These are phyloP conservation scores for Bruguiera parviflora DNA, from an alignment of 345 rosid genomes.

Conservation along the genomic window DNA sequence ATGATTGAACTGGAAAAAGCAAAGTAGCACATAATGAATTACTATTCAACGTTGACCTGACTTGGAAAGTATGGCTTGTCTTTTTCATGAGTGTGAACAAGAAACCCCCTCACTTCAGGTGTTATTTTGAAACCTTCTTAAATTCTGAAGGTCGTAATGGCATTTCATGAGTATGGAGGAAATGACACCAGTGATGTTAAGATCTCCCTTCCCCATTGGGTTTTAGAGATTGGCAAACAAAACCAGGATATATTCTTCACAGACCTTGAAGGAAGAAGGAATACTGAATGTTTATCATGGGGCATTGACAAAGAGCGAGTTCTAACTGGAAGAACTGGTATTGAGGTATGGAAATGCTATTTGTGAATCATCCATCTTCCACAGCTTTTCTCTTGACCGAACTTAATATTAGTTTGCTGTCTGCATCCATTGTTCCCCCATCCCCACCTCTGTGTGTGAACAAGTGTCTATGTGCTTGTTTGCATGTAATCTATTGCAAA, in stretches of 20 bases:
- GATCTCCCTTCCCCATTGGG: constrained; percentile 89
- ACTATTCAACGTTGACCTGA: no score
- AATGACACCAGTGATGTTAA: constrained; percentile 45
- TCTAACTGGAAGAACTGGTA: constrained; percentile 81
- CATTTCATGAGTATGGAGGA: constrained; percentile 86
- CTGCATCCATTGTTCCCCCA: no score
- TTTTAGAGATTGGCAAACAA: constrained; percentile 82
- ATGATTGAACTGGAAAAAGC: no score
- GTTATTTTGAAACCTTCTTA: constrained; percentile 19
- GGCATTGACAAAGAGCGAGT: constrained; percentile 90
- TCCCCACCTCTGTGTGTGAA: no score
- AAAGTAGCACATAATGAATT: no score
- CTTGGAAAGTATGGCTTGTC: no score
- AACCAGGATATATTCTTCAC: constrained; percentile 87
- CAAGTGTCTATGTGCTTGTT: no score
- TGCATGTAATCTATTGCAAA: no score
- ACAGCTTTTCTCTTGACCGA: no score
- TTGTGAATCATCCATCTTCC: not conserved
- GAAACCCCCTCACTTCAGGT: constrained; percentile 7
- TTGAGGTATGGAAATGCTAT: constrained; percentile 52
- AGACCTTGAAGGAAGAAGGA: constrained; percentile 85
- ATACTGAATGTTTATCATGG: constrained; percentile 79
- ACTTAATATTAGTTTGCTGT: no score
- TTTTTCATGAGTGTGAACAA: not conserved
- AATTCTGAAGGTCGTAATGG: constrained; percentile 80